These are phyloP conservation scores for Obelidium mucronatum DNA, from an alignment of 192 early-diverging fungal species.

Conservation along the genomic window DNA sequence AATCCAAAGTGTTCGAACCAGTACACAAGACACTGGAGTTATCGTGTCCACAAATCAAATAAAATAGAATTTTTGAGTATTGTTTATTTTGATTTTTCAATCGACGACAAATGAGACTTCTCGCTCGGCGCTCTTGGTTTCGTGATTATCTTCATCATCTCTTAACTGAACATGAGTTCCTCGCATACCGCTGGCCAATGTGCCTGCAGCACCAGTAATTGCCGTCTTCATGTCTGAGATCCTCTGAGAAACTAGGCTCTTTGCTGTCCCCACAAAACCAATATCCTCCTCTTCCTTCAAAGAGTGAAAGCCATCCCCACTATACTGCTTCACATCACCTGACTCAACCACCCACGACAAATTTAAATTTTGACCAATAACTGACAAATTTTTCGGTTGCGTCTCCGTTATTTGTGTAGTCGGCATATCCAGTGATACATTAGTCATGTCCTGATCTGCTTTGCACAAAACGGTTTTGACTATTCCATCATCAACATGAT, in stretches of 20 bases:
- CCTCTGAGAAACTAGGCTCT: not conserved
- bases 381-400: not conserved
- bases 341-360: constrained; percentile 14
- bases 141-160: constrained; percentile 16
- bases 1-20: too few relatives aligned
- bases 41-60: too few relatives aligned
- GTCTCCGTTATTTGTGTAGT: not conserved
- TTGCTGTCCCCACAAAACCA: not conserved
- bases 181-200: constrained; percentile 13
- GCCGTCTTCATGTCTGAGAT: constrained; percentile 1
- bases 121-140: not conserved
- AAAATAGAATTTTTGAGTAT: too few relatives aligned
- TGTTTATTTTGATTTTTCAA: too few relatives aligned
- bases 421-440: not conserved
- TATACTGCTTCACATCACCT: not conserved
- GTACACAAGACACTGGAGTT: too few relatives aligned
- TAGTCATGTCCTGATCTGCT: not conserved
- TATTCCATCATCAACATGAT: not conserved
- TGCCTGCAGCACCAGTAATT: not conserved
- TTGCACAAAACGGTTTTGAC: not conserved
- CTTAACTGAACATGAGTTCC: constrained; percentile 16
- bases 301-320: not conserved
- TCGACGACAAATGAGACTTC: not conserved
- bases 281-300: not conserved
- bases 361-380: not conserved